Percentiles rank a stretch among this genome's conserved stretches.
Evolutionary conservation across 257 asterid species (phyloP).

Genomic region (Capsicum chinense): DNA sequence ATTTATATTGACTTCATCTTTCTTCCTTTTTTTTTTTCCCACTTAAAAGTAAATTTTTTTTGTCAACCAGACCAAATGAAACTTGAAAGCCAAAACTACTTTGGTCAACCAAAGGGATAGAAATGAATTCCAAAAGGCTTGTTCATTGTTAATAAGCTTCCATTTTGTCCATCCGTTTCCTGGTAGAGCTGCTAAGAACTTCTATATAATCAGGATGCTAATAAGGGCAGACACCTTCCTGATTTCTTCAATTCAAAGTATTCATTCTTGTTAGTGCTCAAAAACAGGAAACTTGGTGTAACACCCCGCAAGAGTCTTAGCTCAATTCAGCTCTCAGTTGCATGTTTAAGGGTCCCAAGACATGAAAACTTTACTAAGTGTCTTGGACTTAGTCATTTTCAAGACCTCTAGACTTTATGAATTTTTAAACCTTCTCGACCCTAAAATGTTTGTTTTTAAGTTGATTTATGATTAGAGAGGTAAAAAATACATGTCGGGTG

Average conservation of each 20-base stretch:
- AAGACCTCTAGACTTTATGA: no score
- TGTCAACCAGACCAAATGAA: not conserved
- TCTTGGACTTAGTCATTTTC: no score
- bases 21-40: not conserved
- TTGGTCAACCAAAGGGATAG: not conserved
- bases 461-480: no score
- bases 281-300: not conserved
- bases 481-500: no score
- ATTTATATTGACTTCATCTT: not conserved
- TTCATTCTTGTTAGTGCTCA: constrained; percentile 16
- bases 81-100: not conserved
- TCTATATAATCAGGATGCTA: not conserved
- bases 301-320: no score
- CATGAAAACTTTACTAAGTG: no score
- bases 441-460: no score
- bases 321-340: no score
- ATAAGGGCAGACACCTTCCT: not conserved
- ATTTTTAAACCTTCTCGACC: no score
- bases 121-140: not conserved
- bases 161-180: not conserved
- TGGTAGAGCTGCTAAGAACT: not conserved
- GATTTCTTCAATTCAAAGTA: not conserved
- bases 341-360: no score
- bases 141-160: not conserved
- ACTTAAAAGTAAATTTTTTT: not conserved